Base-by-base conservation (phyloP, 805 yeast species). In the Dipodascopsis uninucleata region DNA sequence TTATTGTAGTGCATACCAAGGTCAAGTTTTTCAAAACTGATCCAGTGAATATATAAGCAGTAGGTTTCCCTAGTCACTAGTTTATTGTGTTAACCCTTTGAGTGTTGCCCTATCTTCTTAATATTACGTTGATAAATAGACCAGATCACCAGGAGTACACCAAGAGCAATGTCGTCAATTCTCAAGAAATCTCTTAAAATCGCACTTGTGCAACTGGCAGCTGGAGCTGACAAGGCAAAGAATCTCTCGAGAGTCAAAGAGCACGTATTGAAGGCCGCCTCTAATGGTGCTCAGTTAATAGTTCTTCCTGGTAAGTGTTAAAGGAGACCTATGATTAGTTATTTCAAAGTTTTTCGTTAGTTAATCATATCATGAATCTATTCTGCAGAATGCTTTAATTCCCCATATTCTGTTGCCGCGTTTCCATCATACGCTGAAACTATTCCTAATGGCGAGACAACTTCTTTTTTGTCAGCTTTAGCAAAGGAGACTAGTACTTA, bases 371-470 rank as follows among this genome's bases (percentile, higher is more conserved):
- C 38, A 16, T 20, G 33, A 18, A 22, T 17, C 3, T 3, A n/a
- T 16, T 10, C 10, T 28, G 40, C 22, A 53, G 97, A 93, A 68
- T 88, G 96, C 68, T 90, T 89, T 76, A 93, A 90, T 64, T 85
- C 96, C 1, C 97, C 97, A 2, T 93, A 93, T 61, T 78, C 95
- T 0, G 95, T 87, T 23, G 77, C 77, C 47, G 82, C 89, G 51
- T 93, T 93, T 66, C 77, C 84, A 4, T 80, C 85, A 47, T 90
- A 93, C 62, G 89, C 96, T 2, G 98, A 93, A 64, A 57, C 64
- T n/a, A 84, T 93, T 33, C 94, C 95, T 4, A 63, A 69, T 1
- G 95, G 95, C 4, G 66, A 62, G 28, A 75, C 82, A 1, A 79
- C 90, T 2, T 55, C 64, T 41, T 75, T 84, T 28, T 66, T 90